Percentiles rank a stretch among this genome's conserved stretches.
Conservation (phyloP, 169 alveolate genomes). For the Eimeria maxima region DNA sequence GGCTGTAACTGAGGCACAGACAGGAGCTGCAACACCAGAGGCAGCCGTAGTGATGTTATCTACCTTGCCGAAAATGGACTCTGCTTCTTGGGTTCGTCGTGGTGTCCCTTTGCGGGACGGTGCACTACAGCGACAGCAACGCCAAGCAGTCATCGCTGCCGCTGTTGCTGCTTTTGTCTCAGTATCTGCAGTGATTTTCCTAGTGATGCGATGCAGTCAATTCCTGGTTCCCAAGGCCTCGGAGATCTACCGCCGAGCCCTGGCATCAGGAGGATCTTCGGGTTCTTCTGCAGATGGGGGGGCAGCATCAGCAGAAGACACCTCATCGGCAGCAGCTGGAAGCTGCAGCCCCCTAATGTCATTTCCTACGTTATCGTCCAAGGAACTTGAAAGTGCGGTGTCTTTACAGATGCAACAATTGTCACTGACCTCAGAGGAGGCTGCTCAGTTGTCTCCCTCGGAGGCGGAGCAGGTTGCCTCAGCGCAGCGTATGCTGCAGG, state of each 20-base stretch:
- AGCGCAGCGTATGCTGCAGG: not conserved
- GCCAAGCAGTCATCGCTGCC: not conserved
- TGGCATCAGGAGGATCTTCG: not conserved
- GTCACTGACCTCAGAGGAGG: not conserved
- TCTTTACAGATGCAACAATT: not conserved
- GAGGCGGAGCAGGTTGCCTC: not conserved
- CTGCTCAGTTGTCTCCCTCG: not conserved
- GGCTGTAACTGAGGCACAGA: not conserved
- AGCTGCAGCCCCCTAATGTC: not conserved
- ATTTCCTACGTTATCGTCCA: not conserved
- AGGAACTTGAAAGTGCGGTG: not conserved
- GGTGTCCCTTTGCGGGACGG: not conserved
- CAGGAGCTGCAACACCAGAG: not conserved
- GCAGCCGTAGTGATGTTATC: not conserved
- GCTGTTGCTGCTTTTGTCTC: not conserved
- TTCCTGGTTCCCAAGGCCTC: not conserved
- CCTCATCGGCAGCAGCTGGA: not conserved
- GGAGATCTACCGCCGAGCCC: not conserved
- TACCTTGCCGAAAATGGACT: not conserved
- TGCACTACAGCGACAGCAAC: not conserved
- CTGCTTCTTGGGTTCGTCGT: not conserved
- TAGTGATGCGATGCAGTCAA: not conserved
- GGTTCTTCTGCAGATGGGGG: not conserved
- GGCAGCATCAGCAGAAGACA: not conserved
- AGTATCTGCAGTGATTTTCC: not conserved